Evolutionary conservation across 495 filamentous ascomycete species (phyloP), one percentile per base, ranked within the genome.

Genomic region (Aspergillus cavernicola): DNA sequence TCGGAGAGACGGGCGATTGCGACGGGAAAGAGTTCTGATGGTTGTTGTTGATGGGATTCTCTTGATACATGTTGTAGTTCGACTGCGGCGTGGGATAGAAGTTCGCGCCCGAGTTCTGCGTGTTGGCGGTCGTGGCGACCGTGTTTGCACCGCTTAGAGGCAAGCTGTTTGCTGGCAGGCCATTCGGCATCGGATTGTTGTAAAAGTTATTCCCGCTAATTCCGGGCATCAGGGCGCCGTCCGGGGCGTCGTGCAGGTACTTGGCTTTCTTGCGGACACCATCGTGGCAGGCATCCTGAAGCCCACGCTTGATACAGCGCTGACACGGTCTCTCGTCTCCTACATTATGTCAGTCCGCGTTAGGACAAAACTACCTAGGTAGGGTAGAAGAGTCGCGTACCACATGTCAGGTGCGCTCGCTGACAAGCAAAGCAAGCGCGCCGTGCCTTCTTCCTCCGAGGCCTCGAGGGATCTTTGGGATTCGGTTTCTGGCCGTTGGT

Each of bases 191-290:
- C 3, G 58, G 49, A 47, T 66, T 67, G 51, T 74, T 76, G 59
- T 72, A 71, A 35, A 77, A 74, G 52, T 39, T 54, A 16, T 71
- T 71, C n/a, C 69, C 67, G n/a, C 69, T 66, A 23, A 80, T 71
- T 19, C 78, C 80, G 51, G 84, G 81, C 72, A 85, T 79, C 60
- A 87, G 68, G 49, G 81, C 82, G 53, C 93, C 90, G 50, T 88
- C 81, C 32, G 92, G 90, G 22, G 92, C 90, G 75, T 97, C 93
- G 70, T 96, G 92, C 41, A 98, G 86, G 73, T 98, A 98, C 68
- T 98, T 98, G 56, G 93, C 93, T 77, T 97, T 98, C 71, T 98
- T 97, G 54, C 93, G 87, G 33, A 96, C 90, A 36, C 93, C 93
- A 63, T 98, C 93, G 64, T 95, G 89, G 66, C 93, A 98, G 33